These are phyloP conservation scores for Tanacetum coccineum DNA, from an alignment of 129 eudicot species.

Conservation along the genomic window DNA sequence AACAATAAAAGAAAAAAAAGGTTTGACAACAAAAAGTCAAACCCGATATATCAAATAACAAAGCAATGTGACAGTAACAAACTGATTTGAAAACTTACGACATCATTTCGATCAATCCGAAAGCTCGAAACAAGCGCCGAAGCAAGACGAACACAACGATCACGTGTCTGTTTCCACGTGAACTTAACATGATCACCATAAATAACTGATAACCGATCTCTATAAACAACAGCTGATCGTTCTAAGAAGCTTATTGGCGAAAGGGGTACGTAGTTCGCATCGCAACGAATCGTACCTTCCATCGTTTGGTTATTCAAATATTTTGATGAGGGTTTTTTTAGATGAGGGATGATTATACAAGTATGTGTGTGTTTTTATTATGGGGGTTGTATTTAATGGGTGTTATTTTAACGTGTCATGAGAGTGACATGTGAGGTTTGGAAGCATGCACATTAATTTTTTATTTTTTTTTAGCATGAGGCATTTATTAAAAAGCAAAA, in stretches of 20 bases:
- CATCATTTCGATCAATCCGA: constrained; percentile 21
- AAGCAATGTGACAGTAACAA: background rate
- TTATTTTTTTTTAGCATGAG: too few species aligned
- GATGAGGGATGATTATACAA: too few species aligned
- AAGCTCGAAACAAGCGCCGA: constrained; percentile 27
- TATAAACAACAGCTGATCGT: constrained; percentile 45
- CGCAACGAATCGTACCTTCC: constrained; percentile 43
- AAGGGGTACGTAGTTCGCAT: constrained; percentile 48
- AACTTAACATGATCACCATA: constrained; percentile 28
- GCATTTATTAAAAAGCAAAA: too few species aligned
- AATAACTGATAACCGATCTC: constrained; percentile 37
- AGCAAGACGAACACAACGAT: constrained; percentile 34
- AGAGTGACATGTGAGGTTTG: too few species aligned
- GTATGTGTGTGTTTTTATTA: background rate
- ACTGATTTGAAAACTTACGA: constrained; percentile 20
- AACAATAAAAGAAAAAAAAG: too few species aligned
- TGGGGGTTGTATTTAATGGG: background rate
- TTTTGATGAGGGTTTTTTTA: too few species aligned
- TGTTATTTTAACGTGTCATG: too few species aligned
- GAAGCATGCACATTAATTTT: too few species aligned
- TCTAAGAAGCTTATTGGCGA: constrained; percentile 63
- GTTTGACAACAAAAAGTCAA: constrained; percentile 1
- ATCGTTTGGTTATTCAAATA: constrained; percentile 1
- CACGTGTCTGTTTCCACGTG: constrained; percentile 34
- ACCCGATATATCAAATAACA: background rate